Evolutionary conservation across 306 rosid species (phyloP), one percentile per base, ranked within the genome.

Genomic region (Cicer arietinum): DNA sequence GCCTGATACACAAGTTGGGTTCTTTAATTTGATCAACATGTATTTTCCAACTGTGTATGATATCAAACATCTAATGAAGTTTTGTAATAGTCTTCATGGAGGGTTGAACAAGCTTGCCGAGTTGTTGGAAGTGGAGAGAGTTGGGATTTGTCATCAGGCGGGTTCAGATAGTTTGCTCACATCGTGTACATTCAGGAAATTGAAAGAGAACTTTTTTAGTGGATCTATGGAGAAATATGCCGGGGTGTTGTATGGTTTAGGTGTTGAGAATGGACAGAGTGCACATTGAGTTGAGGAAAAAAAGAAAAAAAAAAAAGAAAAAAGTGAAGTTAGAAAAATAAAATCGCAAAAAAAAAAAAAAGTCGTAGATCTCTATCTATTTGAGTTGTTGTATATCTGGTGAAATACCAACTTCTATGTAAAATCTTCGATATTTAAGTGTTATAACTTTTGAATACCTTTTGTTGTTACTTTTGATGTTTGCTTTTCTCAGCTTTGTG

Each of bases 211-310:
- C 77, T 84, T 81, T 82, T 86, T 84, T 80, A 84, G 82, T 75
- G 90, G 86, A 50, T 86, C 90, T 11, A 10, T 82, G 84, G 90
- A 81, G 79, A 84, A 69, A 65, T 86, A 86, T 81, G 86, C 86
- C 5, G 90, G 90, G 67, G 86, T 86, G 7, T 86, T 86, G 83
- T 86, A 79, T 51, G 90, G 90, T 4, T 82, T 86, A 79, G 90
- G 90, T 65, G 79, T 81, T 78, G 90, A 86, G 60, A 79, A 76
- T 79, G 86, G 85, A 74, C 81, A 68, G 58, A 76, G 46, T 74
- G 0, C 50, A 50, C 76, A 75, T 59, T 86, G 79, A 86, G 14
- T 44, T 18, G 7, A 17, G 2, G 14, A 12, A 20, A 46, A 47
- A 67, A 18, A 17, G 17, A 40, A 7, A 2, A n/a, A 54, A 54